Conservation (phyloP, 1,284 basidiomycete species). For the Ceratobasidium sp. region DNA sequence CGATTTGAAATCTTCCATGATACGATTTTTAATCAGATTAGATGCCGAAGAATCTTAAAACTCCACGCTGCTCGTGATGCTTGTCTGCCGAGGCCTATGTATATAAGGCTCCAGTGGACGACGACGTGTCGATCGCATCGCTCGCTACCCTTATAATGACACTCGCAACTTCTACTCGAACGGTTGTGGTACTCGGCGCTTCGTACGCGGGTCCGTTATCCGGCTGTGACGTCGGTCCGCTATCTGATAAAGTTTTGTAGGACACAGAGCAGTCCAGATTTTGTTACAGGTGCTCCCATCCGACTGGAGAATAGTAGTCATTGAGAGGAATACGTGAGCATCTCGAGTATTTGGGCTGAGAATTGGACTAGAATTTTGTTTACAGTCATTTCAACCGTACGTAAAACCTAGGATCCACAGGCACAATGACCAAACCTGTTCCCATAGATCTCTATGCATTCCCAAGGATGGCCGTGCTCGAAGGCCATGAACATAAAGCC, state of each 20-base stretch:
- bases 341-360: too few relatives aligned
- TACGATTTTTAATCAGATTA: slow-evolving; percentile 33
- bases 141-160: slow-evolving; percentile 2
- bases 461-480: slow-evolving; percentile 58
- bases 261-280: slow-evolving; percentile 64
- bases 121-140: not conserved
- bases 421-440: slow-evolving; percentile 16
- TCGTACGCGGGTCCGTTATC: slow-evolving; percentile 22
- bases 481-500: slow-evolving; percentile 58
- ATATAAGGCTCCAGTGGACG: not conserved
- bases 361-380: slow-evolving; percentile 21
- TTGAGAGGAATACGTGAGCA: slow-evolving; percentile 73
- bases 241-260: slow-evolving; percentile 48
- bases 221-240: not conserved
- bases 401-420: slow-evolving; percentile 44
- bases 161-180: not conserved
- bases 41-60: slow-evolving; percentile 15
- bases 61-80: slow-evolving; percentile 18
- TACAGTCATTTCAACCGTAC: slow-evolving; percentile 61
- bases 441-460: slow-evolving; percentile 56
- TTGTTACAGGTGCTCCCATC: slow-evolving; percentile 66
- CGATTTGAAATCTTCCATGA: not conserved
- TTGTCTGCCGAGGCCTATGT: slow-evolving; percentile 5
- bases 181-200: slow-evolving; percentile 32
- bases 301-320: slow-evolving; percentile 72